These are phyloP conservation scores for Linum usitatissimum DNA, from an alignment of 345 rosid genomes.

Conservation along the genomic window DNA sequence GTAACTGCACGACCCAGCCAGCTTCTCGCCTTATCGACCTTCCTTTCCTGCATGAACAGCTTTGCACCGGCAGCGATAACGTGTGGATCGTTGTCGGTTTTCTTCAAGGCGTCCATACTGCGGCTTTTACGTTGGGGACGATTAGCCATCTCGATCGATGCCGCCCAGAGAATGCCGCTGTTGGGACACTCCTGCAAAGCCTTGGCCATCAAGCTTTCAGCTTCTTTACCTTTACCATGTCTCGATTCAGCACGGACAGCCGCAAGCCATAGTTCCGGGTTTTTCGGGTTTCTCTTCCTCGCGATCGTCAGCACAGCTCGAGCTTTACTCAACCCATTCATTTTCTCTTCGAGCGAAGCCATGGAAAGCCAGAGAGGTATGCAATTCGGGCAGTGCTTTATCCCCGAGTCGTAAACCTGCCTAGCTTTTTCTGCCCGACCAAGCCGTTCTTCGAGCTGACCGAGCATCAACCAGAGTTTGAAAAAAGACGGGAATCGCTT, in stretches of 20 bases:
- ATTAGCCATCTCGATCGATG: slow-evolving; percentile 72
- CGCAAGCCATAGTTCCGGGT: slow-evolving; percentile 83
- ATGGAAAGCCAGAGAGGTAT: slow-evolving; percentile 73
- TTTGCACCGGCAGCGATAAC: slow-evolving; percentile 77
- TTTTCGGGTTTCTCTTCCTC: slow-evolving; percentile 72
- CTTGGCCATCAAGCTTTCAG: slow-evolving; percentile 83
- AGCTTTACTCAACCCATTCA: slow-evolving; percentile 64
- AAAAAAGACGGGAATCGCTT: slow-evolving; percentile 69
- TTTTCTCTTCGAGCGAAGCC: slow-evolving; percentile 69
- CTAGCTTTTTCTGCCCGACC: slow-evolving; percentile 47
- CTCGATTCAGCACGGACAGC: slow-evolving; percentile 69
- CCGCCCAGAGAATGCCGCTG: slow-evolving; percentile 91
- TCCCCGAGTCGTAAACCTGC: slow-evolving; percentile 55
- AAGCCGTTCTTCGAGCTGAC: slow-evolving; percentile 85
- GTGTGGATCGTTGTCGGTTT: slow-evolving; percentile 73
- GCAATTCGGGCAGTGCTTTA: slow-evolving; percentile 54
- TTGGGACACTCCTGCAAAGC: slow-evolving; percentile 87
- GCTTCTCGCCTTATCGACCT: slow-evolving; percentile 77
- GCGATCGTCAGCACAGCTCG: slow-evolving; percentile 74
- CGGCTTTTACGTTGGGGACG: slow-evolving; percentile 63
- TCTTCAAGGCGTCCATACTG: slow-evolving; percentile 69
- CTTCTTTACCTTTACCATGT: slow-evolving; percentile 68
- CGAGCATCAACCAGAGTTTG: slow-evolving; percentile 90
- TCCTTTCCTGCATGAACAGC: slow-evolving; percentile 84
- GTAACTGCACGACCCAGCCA: slow-evolving; percentile 83